Base-by-base conservation (phyloP, 495 filamentous ascomycete species). In the Aspergillus incahuasiensis region DNA sequence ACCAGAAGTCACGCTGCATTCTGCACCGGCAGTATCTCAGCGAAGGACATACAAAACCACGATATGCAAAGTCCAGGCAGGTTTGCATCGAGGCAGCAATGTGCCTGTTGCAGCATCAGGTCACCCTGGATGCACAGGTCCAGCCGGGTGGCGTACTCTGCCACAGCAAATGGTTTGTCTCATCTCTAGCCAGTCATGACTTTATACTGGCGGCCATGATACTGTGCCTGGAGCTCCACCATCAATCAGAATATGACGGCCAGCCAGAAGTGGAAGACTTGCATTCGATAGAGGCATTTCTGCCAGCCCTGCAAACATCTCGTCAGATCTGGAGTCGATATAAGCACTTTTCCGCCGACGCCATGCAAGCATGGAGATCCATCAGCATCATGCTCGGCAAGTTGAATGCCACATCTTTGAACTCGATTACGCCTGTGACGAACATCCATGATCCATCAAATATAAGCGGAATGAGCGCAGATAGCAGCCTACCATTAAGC, bases 21-120 rank as follows among this genome's bases (percentile, higher is more conserved):
- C 19, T 54, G 15, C 51, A 54, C 21, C 51, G 51, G 6, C 40
- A 54, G 0, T 18, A 54, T 13, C 51, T 54, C 24, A 5, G 15
- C 41, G 30, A 45, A 5, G 40, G 34, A 19, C 45, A 45, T 0
- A 32, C 54, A 5, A 45, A 56, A 12, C 35, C 54, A 1, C 34
- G 35, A 19, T 43, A 41, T 7, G 25, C 16, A 0, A 43, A n/a
- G 3, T 48, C 54, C 0, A 20, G 54, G 24, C 32, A 16, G 4
- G 38, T 48, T 8, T 56, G 54, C 19, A 40, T 56, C n/a, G 54
- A 50, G 16, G 39, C 54, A 5, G 54, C 54, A 24, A 44, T 56
- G 46, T 43, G 22, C 16, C 24, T 56, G 5, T 47, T 56, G 8
- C 35, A 22, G 5, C 54, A 56, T 32, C 54, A 56, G 8, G 46